Evolutionary conservation across 2,329 filamentous ascomycete genomes (phyloP).

Genomic region (Trichoderma endophyticum): DNA sequence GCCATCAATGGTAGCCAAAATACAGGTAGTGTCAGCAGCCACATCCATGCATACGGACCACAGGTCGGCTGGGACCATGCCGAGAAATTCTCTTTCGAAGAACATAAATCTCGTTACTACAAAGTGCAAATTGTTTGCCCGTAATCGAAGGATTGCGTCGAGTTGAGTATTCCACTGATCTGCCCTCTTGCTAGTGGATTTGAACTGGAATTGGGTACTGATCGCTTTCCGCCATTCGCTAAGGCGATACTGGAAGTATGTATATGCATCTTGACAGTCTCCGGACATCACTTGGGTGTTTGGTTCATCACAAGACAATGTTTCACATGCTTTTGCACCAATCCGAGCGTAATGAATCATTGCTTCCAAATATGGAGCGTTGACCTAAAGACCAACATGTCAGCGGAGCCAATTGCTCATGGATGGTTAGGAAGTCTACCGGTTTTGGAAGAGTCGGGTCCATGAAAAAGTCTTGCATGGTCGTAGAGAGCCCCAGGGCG

Average conservation of each 20-base stretch:
- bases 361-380: not conserved
- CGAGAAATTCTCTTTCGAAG: not conserved
- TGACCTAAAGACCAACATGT: not conserved
- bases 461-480: not conserved
- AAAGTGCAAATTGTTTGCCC: not conserved
- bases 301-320: not conserved
- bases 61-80: not conserved
- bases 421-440: not conserved
- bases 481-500: not conserved
- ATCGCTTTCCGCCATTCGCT: not conserved
- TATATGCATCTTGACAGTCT: not conserved
- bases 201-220: not conserved
- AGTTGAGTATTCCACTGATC: not conserved
- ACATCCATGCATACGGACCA: not conserved
- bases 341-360: not conserved
- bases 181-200: not conserved
- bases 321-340: not conserved
- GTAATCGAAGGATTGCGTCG: not conserved
- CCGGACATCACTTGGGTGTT: not conserved
- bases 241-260: not conserved
- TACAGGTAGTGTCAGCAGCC: not conserved
- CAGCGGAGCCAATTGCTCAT: not conserved
- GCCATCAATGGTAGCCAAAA: not conserved
- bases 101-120: not conserved
- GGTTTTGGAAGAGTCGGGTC: not conserved